Evolutionary conservation across 2,329 filamentous ascomycete genomes (phyloP), one percentile per base, ranked within the genome.

Genomic region (Cyclaneusma minus): DNA sequence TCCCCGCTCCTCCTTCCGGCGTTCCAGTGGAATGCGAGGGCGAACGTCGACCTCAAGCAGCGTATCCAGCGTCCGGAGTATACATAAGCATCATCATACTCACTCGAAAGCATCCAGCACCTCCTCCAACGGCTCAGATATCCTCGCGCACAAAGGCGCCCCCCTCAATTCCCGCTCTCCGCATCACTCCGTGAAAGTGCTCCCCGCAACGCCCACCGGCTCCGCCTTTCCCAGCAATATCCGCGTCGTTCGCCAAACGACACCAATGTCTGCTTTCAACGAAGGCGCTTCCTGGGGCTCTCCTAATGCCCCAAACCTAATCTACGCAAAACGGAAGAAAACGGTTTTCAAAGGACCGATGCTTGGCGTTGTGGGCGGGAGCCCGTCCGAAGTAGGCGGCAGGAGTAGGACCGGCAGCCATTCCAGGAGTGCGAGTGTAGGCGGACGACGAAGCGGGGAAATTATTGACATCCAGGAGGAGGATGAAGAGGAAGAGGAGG

Each of bases 11-110:
- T 81, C 80, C 1, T 78, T 91, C 42, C 73, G 89, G 7, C 77
- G 84, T 18, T 72, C 82, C 3, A 70, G 66, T 22, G 85, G 87
- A 16, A 64, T 95, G 22, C 71, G 85, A 15, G 87, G 89, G 19
- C 72, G 89, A 33, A 95, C 95, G 49, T 95, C 87, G 1, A 98
- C 89, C 0, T 94, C 84, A 0, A 93, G 84, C 0, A 95, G 85
- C 0, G 74, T 98, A 10, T 94, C 84, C 1, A 93, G 84, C 0
- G 76, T 98, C 30, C 76, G 89, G 31, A 91, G 80, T 22, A 83
- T 95, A 45, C 84, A 87, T 42, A 81, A 85, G 38, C 77, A 83
- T 37, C 73, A 77, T 28, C 80, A 89, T 47, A 75, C 77, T 2
- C 87, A 94, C 49, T 93, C 84, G 13, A 95, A 95, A 52, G 84